Base-by-base conservation (phyloP, 257 asterid genomes). In the Nicotiana tomentosiformis region DNA sequence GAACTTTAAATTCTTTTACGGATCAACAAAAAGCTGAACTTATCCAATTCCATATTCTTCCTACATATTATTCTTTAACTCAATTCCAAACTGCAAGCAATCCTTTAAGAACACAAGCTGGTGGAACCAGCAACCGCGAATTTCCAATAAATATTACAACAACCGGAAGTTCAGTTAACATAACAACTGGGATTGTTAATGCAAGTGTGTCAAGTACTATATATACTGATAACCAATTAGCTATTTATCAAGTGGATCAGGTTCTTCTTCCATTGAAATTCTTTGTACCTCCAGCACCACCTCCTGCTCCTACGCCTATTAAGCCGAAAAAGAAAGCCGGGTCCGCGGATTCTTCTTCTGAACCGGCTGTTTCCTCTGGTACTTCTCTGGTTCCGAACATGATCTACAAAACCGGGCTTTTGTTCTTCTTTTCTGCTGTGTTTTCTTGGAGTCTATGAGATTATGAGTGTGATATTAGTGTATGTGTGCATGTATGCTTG, bases 91-190 rank as follows among this genome's bases (percentile, higher is more conserved):
- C 93, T 20, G 79, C 83, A 0, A 91, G 91, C 83, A 87, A 90
- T 37, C 95, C 96, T 0, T 7, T 92, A 26, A 80, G 85, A 55
- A 92, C 96, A 1, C 88, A 86, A 12, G 94, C 93, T 1, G 97
- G 94, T 15, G 91, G 90, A 58, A 85, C 84, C 15, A 56, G 81
- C 8, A 61, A 84, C 0, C 86, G 89, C 11, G 61, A 81, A 81
- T 91, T 88, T 35, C 83, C 88, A 0, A 12, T 91, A 56, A 92
- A 92, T 69, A 87, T 92, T 66, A 91, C 93, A 2, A 66, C 93
- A 26, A 7, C 83, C 2, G 91, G 90, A 17, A 80, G 66, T 77
- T 72, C 84, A 66, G 89, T 90, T 18, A 90, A 88, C 77, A 89
- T 92, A 49, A 86, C 90, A 9, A 87, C 93, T 0, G 94, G 93